Percentiles rank a stretch among this genome's conserved stretches.
Conservation (phyloP, 306 rosid genomes). For the Medicago ruthenica region DNA sequence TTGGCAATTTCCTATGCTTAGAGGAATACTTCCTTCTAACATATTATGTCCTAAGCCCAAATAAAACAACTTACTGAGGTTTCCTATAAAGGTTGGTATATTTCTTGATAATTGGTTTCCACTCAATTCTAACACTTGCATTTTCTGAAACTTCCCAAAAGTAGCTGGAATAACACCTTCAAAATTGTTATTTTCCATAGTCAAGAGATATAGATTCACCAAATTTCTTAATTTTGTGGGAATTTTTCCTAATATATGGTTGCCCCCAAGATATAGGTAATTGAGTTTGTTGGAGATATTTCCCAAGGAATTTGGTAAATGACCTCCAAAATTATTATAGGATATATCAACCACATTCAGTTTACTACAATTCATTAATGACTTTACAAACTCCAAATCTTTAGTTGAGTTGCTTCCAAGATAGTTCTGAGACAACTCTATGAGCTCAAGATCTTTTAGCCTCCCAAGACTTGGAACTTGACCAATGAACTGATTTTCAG, state of each 20-base stretch:
- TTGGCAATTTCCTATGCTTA: conserved; percentile 31
- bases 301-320: conserved; percentile 37
- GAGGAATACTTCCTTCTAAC: conserved; percentile 50
- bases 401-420: conserved; percentile 43
- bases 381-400: conserved; percentile 44
- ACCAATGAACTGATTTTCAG: conserved; percentile 8
- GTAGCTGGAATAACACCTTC: conserved; percentile 36
- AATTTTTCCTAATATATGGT: conserved; percentile 40
- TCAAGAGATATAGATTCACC: neutral
- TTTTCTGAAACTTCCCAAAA: conserved; percentile 35
- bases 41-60: conserved; percentile 20
- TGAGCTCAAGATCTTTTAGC: neutral
- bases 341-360: neutral
- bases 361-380: conserved; percentile 44
- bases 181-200: neutral
- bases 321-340: conserved; percentile 48
- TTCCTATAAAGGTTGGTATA: conserved; percentile 39
- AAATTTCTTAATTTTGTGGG: conserved; percentile 42
- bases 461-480: conserved; percentile 42
- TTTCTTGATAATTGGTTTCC: conserved; percentile 44
- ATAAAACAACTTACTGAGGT: conserved; percentile 33
- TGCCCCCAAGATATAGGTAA: neutral
- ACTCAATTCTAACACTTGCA: neutral
- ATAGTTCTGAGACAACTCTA: neutral
- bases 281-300: conserved; percentile 47